Evolutionary conservation across 2,329 filamentous ascomycete genomes (phyloP).

Genomic region (Scedosporium minutisporum): DNA sequence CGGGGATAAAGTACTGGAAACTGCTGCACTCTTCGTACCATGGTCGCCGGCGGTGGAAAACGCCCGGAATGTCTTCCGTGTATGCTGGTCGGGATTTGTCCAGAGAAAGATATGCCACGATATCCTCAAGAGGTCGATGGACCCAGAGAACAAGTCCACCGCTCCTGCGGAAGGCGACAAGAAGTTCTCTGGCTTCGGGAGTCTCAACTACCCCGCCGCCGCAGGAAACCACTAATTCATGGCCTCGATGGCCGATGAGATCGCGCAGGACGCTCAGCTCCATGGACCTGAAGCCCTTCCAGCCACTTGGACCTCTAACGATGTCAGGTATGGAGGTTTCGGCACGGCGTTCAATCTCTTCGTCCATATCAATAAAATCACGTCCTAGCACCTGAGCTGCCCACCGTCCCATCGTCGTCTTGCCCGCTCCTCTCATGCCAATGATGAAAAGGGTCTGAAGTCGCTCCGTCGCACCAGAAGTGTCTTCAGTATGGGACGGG

Average conservation of each 20-base stretch:
- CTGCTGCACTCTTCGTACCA: slow-evolving; percentile 94
- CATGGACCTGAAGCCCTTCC: slow-evolving; percentile 77
- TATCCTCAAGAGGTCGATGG: slow-evolving; percentile 75
- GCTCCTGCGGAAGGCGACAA: slow-evolving; percentile 61
- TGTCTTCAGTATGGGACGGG: slow-evolving; percentile 10
- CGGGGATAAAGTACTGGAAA: slow-evolving; percentile 79
- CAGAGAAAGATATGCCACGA: slow-evolving; percentile 78
- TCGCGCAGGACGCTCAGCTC: slow-evolving; percentile 67
- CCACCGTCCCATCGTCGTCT: slow-evolving; percentile 88
- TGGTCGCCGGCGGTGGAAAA: slow-evolving; percentile 79
- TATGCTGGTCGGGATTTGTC: slow-evolving; percentile 91
- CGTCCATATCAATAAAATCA: slow-evolving; percentile 78
- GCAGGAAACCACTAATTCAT: slow-evolving; percentile 79
- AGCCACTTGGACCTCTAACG: slow-evolving; percentile 61
- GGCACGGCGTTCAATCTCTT: slow-evolving; percentile 66
- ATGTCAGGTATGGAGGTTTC: slow-evolving; percentile 78
- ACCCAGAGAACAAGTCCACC: slow-evolving; percentile 82
- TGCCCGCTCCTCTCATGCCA: slow-evolving; percentile 94
- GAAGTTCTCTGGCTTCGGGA: slow-evolving; percentile 64
- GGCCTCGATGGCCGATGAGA: slow-evolving; percentile 64
- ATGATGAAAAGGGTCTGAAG: slow-evolving; percentile 78
- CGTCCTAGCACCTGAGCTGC: slow-evolving; percentile 66
- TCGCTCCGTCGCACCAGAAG: slow-evolving; percentile 2
- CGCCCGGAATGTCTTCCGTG: slow-evolving; percentile 80
- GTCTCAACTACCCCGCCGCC: slow-evolving; percentile 90